Evolutionary conservation across 2,329 filamentous ascomycete genomes (phyloP).

Genomic region (Malbranchea zuffiana): DNA sequence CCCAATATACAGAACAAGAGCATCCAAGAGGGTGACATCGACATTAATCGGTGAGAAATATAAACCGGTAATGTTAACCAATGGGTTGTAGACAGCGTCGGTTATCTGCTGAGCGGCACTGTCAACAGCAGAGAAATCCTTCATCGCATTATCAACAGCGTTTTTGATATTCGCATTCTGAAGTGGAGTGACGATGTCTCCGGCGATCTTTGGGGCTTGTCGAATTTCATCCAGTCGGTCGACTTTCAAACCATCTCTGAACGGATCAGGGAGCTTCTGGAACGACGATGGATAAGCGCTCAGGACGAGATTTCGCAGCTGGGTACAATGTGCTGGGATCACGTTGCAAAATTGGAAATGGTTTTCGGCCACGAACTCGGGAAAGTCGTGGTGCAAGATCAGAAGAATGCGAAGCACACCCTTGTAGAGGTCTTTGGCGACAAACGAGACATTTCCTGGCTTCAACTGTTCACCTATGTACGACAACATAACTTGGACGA

Average conservation of each 20-base stretch:
- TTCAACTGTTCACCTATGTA: conserved; percentile 75
- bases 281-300: conserved; percentile 63
- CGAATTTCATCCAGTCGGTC: conserved; percentile 66
- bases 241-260: conserved; percentile 61
- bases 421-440: conserved; percentile 74
- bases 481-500: conserved; percentile 60
- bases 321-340: conserved; percentile 72
- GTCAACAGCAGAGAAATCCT: conserved; percentile 55
- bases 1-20: conserved; percentile 73
- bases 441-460: conserved; percentile 53
- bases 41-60: conserved; percentile 58
- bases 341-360: conserved; percentile 70
- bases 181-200: conserved; percentile 46
- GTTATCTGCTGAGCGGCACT: conserved; percentile 61
- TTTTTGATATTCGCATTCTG: conserved; percentile 43
- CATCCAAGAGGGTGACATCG: conserved; percentile 63
- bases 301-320: conserved; percentile 79
- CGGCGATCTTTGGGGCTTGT: conserved; percentile 53
- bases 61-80: conserved; percentile 50
- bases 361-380: conserved; percentile 82
- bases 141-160: conserved; percentile 42
- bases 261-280: conserved; percentile 61
- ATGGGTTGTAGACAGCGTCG: conserved; percentile 55
- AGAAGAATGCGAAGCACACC: conserved; percentile 72
- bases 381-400: conserved; percentile 84